Conservation (phyloP, 2,329 filamentous ascomycete genomes). For the Penicillium sp. region DNA sequence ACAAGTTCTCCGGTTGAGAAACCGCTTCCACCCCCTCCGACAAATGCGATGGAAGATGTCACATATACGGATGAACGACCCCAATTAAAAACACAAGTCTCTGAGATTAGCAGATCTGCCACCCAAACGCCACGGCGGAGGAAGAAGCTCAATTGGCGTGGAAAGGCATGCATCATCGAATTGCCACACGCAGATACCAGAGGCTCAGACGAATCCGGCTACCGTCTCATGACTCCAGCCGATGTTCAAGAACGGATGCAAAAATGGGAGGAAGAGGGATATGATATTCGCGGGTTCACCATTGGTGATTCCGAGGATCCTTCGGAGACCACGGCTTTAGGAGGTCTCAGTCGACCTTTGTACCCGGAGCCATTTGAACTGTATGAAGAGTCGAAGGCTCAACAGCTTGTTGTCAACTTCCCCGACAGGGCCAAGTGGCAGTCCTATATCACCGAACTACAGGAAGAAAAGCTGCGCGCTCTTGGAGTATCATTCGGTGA, state of each 20-base stretch:
- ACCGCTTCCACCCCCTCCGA: constrained; percentile 41
- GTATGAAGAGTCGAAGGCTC: constrained; percentile 35
- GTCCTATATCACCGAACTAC: constrained; percentile 76
- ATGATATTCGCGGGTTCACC: constrained; percentile 45
- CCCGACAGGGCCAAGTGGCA: constrained; percentile 64
- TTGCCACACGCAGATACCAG: constrained; percentile 69
- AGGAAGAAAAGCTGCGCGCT: constrained; percentile 89
- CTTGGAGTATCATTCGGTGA: constrained; percentile 82
- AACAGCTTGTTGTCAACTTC: constrained; percentile 42
- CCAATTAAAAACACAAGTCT: constrained; percentile 15
- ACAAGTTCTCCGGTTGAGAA: constrained; percentile 39
- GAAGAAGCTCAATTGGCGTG: constrained; percentile 74
- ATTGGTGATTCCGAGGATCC: constrained; percentile 33
- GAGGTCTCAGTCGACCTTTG: constrained; percentile 46
- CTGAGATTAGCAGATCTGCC: constrained; percentile 21
- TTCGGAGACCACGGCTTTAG: constrained; percentile 29
- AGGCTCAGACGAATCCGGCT: constrained; percentile 50
- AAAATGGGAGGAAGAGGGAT: constrained; percentile 47
- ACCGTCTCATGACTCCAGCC: constrained; percentile 39
- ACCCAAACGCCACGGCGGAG: constrained; percentile 48
- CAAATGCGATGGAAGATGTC: constrained; percentile 11
- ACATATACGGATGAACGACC: constrained; percentile 7
- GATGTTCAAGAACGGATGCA: constrained; percentile 44
- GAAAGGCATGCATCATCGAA: constrained; percentile 72
- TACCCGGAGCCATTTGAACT: constrained; percentile 46